A percentile compares a stretch with the other conserved stretches of the same genome.
Conservation (phyloP, 345 rosid genomes). For the Ceriops zippeliana region DNA sequence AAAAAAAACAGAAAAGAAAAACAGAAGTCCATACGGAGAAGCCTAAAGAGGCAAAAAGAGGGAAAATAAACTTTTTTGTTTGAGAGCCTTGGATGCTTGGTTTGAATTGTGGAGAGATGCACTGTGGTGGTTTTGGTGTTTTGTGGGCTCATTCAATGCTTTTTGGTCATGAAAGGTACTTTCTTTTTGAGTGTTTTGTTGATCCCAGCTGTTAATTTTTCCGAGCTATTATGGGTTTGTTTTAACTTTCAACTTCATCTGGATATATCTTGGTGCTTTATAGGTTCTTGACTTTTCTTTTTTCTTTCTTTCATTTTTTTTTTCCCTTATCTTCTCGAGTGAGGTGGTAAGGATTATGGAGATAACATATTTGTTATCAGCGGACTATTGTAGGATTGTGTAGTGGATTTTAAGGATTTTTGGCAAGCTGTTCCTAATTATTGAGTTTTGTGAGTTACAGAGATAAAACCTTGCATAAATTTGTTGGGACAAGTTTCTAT, state of each 20-base stretch:
- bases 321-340: not conserved
- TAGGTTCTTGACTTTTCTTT: not conserved
- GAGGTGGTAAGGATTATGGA: too few species aligned
- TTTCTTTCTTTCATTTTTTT: too few species aligned
- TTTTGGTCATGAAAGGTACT: conserved; percentile 45
- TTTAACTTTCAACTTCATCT: conserved; percentile 25
- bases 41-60: not conserved
- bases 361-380: not conserved
- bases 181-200: conserved; percentile 25
- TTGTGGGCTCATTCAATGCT: conserved; percentile 59
- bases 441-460: too few species aligned
- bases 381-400: conserved; percentile 11
- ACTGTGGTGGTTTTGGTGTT: conserved; percentile 33
- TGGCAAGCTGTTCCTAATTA: too few species aligned
- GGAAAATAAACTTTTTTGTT: not conserved
- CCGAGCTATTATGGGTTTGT: conserved; percentile 23
- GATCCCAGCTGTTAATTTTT: conserved; percentile 25
- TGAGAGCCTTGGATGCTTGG: conserved; percentile 42
- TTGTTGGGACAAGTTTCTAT: not conserved
- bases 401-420: conserved; percentile 4
- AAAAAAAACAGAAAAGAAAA: too few species aligned
- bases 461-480: too few species aligned
- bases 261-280: conserved; percentile 16
- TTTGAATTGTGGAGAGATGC: conserved; percentile 34
- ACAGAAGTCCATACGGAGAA: not conserved